These are phyloP conservation scores for Sporothrix globosa DNA, from an alignment of 2,329 filamentous ascomycete species.

Conservation along the genomic window DNA sequence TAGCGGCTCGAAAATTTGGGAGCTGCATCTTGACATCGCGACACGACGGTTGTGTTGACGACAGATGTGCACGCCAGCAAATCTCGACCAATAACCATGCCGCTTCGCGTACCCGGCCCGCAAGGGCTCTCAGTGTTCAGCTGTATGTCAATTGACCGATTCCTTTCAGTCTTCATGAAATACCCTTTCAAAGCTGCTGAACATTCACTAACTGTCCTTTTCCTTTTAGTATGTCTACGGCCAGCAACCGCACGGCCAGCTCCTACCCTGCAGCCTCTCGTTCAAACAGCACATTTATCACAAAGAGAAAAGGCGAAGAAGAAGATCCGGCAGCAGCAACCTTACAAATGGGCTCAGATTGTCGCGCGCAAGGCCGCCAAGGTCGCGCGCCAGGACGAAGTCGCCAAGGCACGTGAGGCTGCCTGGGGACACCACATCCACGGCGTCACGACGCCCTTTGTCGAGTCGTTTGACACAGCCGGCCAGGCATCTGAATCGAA, in stretches of 20 bases:
- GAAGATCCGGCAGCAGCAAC: slow-evolving; percentile 71
- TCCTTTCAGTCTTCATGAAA: slow-evolving; percentile 34
- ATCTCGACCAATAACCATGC: slow-evolving; percentile 55
- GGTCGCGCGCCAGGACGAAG: slow-evolving; percentile 70
- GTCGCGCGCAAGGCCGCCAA: slow-evolving; percentile 84
- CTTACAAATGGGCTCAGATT: slow-evolving; percentile 79
- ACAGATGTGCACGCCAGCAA: neutral
- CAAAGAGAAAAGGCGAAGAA: slow-evolving; percentile 67
- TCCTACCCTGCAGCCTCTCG: slow-evolving; percentile 59
- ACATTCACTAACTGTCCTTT: neutral
- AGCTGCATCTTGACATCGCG: slow-evolving; percentile 27
- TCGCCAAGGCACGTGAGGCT: slow-evolving; percentile 66
- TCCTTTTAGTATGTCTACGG: slow-evolving; percentile 60
- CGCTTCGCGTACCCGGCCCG: slow-evolving; percentile 65
- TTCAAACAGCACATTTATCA: slow-evolving; percentile 67
- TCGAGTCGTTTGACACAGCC: slow-evolving; percentile 76
- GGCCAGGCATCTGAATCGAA: slow-evolving; percentile 51
- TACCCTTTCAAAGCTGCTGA: slow-evolving; percentile 29
- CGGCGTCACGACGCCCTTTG: slow-evolving; percentile 78
- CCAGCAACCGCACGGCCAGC: slow-evolving; percentile 51
- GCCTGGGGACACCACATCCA: slow-evolving; percentile 76
- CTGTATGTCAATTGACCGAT: slow-evolving; percentile 54
- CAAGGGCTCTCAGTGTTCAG: slow-evolving; percentile 63
- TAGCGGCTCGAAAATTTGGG: slow-evolving; percentile 32
- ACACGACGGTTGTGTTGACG: slow-evolving; percentile 19